Evolutionary conservation across 768 basidiomycete species (phyloP).

Genomic region (Clitopilus passeckerianus): DNA sequence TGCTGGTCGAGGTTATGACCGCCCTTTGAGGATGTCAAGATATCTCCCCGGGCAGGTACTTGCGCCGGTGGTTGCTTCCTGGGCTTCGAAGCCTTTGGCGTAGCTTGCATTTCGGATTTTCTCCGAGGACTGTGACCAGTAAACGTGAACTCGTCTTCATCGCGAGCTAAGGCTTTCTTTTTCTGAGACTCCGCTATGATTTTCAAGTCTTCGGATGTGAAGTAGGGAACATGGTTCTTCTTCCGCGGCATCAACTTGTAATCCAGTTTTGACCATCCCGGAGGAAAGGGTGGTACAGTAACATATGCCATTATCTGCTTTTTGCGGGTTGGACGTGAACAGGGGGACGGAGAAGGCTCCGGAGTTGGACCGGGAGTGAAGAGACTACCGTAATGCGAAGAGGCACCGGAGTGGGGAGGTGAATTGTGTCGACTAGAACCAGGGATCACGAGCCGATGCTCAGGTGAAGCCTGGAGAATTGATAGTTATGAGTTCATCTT

Average conservation of each 20-base stretch:
- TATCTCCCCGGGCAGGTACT: too few relatives aligned
- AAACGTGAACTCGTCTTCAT: background rate
- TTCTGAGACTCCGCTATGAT: background rate
- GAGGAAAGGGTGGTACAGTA: constrained; percentile 16
- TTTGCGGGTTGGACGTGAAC: background rate
- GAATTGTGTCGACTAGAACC: constrained; percentile 15
- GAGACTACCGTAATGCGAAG: constrained; percentile 8
- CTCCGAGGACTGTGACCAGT: too few relatives aligned
- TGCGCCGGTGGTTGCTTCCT: too few relatives aligned
- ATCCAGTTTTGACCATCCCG: constrained; percentile 3
- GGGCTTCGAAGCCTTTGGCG: too few relatives aligned
- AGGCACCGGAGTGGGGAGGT: constrained; percentile 2
- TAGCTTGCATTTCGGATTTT: too few relatives aligned
- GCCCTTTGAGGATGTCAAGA: too few relatives aligned
- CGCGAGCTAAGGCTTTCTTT: background rate
- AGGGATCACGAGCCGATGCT: background rate
- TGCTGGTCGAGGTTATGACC: too few relatives aligned
- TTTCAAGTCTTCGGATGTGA: background rate
- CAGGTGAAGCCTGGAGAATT: background rate
- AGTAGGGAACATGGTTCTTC: background rate
- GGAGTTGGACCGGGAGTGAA: constrained; percentile 1
- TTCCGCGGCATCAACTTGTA: constrained; percentile 10
- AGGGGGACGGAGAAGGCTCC: background rate
- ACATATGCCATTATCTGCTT: constrained; percentile 15
- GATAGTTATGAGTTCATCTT: background rate